Conservation (phyloP, 1,284 basidiomycete species). For the Leucocoprinus gongylophorus region DNA sequence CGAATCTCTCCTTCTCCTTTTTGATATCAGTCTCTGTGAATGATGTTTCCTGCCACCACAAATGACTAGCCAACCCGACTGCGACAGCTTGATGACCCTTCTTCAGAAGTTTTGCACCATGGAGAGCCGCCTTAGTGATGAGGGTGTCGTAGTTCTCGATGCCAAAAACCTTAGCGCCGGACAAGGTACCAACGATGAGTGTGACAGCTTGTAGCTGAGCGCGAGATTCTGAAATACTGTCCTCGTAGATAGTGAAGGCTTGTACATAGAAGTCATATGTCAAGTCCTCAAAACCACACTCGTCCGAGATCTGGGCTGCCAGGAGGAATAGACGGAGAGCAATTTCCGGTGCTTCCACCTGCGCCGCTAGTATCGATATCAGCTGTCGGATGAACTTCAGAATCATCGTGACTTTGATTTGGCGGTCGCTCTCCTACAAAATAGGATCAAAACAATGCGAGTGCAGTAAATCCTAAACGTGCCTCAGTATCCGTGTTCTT, state of each 20-base stretch:
- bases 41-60: constrained; percentile 89
- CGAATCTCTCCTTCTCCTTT: constrained; percentile 29
- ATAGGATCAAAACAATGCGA: not conserved
- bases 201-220: constrained; percentile 92
- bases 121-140: constrained; percentile 92
- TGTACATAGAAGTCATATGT: constrained; percentile 95
- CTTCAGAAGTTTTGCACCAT: constrained; percentile 90
- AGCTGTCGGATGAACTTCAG: constrained; percentile 92
- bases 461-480: constrained; percentile 10
- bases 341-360: constrained; percentile 85
- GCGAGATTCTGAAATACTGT: constrained; percentile 87
- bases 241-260: constrained; percentile 93
- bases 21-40: constrained; percentile 29
- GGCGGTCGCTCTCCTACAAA: constrained; percentile 76
- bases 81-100: constrained; percentile 95
- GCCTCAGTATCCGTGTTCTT: constrained; percentile 68
- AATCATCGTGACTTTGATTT: constrained; percentile 71
- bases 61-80: constrained; percentile 86
- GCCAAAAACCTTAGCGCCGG: constrained; percentile 79
- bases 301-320: constrained; percentile 86
- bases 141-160: constrained; percentile 92
- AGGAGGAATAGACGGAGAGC: constrained; percentile 92
- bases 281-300: constrained; percentile 89
- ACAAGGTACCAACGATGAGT: constrained; percentile 83
- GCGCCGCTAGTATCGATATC: constrained; percentile 83